A percentile compares a stretch with the other conserved stretches of the same genome.
phyloP scores from a whole-genome alignment of 768 basidiomycete species.

The Dentipellis fragilis region DNA sequence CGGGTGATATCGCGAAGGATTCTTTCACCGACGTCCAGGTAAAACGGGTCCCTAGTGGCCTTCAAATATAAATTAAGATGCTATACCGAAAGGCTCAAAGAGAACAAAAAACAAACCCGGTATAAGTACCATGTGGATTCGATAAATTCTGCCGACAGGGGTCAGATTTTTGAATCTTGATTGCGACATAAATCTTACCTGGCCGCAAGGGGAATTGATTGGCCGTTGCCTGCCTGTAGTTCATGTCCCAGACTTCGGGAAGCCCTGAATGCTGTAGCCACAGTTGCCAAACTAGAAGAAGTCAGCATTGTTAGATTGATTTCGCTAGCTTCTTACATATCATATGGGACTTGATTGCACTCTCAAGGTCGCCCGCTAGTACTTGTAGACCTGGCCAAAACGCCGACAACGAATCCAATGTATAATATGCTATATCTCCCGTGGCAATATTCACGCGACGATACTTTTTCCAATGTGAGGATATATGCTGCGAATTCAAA shows the following conservation, averaged over 20 bases:
- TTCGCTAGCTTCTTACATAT: conserved; percentile 44
- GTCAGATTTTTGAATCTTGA: neutral
- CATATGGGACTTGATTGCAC: conserved; percentile 87
- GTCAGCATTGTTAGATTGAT: neutral
- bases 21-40: conserved; percentile 84
- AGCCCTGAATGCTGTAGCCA: conserved; percentile 84
- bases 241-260: conserved; percentile 88
- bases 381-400: conserved; percentile 98
- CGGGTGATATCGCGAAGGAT: conserved; percentile 65
- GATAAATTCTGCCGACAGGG: conserved; percentile 57
- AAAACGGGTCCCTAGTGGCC: conserved; percentile 90
- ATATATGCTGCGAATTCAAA: neutral
- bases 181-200: conserved; percentile 21
- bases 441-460: conserved; percentile 64
- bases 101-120: conserved; percentile 38
- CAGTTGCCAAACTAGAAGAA: conserved; percentile 71
- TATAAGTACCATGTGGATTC: conserved; percentile 97
- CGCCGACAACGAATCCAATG: conserved; percentile 92
- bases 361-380: conserved; percentile 74
- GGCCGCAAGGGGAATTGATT: conserved; percentile 76
- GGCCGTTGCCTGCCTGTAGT: conserved; percentile 59
- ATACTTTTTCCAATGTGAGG: conserved; percentile 41
- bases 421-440: conserved; percentile 59
- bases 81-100: neutral
- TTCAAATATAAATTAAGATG: conserved; percentile 21